A percentile compares a stretch with the other conserved stretches of the same genome.
Evolutionary conservation across 306 rosid species (phyloP).

Genomic region (Dryas alaskensis): DNA sequence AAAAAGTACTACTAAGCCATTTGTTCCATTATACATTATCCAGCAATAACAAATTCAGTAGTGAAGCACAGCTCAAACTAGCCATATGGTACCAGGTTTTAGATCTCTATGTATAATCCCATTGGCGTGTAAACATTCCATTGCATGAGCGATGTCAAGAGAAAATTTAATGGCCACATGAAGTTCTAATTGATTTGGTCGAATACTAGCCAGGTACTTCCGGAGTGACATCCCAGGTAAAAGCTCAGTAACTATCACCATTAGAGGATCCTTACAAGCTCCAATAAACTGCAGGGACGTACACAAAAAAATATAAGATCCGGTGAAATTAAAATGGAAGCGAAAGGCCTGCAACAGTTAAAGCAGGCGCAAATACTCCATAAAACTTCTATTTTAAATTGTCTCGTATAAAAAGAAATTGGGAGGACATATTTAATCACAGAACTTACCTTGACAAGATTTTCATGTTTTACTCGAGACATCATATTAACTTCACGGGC

Average conservation of each 20-base stretch:
- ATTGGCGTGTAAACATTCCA: conserved; percentile 96
- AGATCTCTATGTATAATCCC: conserved; percentile 98
- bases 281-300: conserved; percentile 75
- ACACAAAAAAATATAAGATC: conserved; percentile 28
- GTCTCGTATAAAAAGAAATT: neutral
- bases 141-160: conserved; percentile 85
- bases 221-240: conserved; percentile 97
- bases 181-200: conserved; percentile 65
- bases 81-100: conserved; percentile 69
- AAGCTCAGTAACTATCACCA: conserved; percentile 96
- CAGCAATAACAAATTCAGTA: conserved; percentile 9
- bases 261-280: conserved; percentile 94
- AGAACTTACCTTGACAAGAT: conserved; percentile 82
- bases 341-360: conserved; percentile 3
- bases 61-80: conserved; percentile 18
- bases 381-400: neutral
- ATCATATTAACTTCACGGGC: conserved; percentile 94
- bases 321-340: conserved; percentile 18
- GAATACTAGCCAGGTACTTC: conserved; percentile 62
- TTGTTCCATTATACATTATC: neutral
- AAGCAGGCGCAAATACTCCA: neutral
- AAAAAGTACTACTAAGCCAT: neutral
- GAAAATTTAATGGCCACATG: conserved; percentile 68
- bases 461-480: conserved; percentile 91
- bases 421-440: conserved; percentile 1